These are phyloP conservation scores for Cryptosporidium ubiquitum DNA, from an alignment of 169 alveolate species.

Conservation along the genomic window DNA sequence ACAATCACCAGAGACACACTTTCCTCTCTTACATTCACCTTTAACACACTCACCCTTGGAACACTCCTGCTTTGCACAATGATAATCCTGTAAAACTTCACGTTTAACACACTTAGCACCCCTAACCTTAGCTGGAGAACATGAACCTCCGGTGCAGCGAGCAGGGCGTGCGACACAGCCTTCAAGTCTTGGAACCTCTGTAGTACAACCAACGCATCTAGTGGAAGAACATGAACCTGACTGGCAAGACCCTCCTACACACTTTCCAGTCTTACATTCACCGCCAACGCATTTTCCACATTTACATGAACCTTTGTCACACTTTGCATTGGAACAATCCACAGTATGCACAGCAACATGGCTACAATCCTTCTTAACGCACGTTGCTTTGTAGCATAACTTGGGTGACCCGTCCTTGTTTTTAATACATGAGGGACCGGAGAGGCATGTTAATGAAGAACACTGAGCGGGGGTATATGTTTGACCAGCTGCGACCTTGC, in stretches of 20 bases:
- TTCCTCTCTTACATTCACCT: constrained; percentile 17
- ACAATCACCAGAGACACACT: constrained; percentile 17
- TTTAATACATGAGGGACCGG: constrained; percentile 35
- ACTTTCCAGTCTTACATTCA: constrained; percentile 7
- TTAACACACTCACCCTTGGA: constrained; percentile 21
- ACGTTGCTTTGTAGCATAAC: constrained; percentile 47
- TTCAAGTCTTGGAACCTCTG: constrained; percentile 61
- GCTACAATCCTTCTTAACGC: constrained; percentile 39
- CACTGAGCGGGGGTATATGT: constrained; percentile 58
- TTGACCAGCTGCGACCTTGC: neutral
- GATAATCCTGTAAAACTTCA: constrained; percentile 10
- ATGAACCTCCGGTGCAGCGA: constrained; percentile 19
- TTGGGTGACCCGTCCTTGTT: constrained; percentile 46
- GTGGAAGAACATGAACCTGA: constrained; percentile 48
- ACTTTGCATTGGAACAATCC: constrained; percentile 33
- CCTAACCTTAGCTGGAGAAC: constrained; percentile 27
- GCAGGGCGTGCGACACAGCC: constrained; percentile 49
- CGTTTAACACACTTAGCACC: constrained; percentile 35
- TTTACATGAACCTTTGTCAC: constrained; percentile 25
- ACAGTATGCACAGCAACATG: constrained; percentile 19
- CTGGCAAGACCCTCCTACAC: constrained; percentile 60
- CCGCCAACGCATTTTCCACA: constrained; percentile 51
- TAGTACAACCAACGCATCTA: constrained; percentile 64
- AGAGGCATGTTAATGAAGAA: constrained; percentile 7
- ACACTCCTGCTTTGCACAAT: constrained; percentile 38